phyloP scores from a whole-genome alignment of 148 eudicot species.

The Vaccinium vitisidaea region DNA sequence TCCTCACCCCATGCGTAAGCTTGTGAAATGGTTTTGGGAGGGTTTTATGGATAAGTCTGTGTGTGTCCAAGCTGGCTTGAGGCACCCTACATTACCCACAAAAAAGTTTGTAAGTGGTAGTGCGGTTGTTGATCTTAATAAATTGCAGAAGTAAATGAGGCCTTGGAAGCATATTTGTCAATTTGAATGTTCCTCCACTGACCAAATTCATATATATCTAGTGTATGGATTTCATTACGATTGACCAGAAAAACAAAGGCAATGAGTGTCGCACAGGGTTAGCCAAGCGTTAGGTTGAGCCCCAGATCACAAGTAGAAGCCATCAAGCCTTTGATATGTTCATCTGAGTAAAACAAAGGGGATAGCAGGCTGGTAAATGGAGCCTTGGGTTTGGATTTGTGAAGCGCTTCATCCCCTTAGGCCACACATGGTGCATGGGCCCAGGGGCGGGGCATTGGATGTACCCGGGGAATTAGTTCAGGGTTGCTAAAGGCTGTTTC shows the following conservation, averaged over 20 bases:
- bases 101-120: neutral
- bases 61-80: neutral
- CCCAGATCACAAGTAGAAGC: neutral
- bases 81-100: neutral
- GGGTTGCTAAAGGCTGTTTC: neutral
- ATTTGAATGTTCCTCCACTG: neutral
- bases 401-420: neutral
- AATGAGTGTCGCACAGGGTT: neutral
- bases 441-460: neutral
- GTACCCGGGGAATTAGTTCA: neutral
- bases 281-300: neutral
- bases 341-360: neutral
- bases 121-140: neutral
- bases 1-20: neutral
- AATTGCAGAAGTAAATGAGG: neutral
- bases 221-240: neutral
- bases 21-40: neutral
- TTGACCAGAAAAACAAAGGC: neutral
- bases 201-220: neutral
- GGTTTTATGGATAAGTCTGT: neutral
- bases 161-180: slow-evolving; percentile 6
- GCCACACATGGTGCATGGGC: neutral
- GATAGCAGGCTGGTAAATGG: neutral
- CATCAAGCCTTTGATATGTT: neutral
- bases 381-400: neutral